Evolutionary conservation across 2,329 filamentous ascomycete species (phyloP), one percentile per base, ranked within the genome.

Genomic region (Calonectria multiphialidica): DNA sequence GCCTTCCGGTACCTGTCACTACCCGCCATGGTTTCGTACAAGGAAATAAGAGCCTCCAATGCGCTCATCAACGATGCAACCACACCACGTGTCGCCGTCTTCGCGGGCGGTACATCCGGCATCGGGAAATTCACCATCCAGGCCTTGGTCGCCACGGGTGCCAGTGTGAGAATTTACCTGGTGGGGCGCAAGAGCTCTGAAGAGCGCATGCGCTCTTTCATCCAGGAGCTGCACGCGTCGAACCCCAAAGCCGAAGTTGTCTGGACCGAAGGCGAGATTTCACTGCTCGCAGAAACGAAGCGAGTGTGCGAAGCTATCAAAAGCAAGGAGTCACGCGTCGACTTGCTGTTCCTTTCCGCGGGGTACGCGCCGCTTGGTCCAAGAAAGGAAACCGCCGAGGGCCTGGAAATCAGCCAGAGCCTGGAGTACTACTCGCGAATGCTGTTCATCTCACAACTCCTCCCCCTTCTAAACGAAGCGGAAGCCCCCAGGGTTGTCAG

Each of bases 81-180:
- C 1, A 75, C 78, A 16, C 84, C 84, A 7, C 82, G 76, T 13
- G 79, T 86, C 45, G 80, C 84, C 67, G 81, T 88, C 72, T 87
- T 88, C 72, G 83, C 84, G 5, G 86, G 86, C 40, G 87, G 83
- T 12, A 88, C 87, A 2, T 85, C 85, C 2, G 87, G 87, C 61
- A 85, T 88, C 68, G 87, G 87, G 7, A 82, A 84, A 57, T 53
- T 80, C 55, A 87, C 86, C 0, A 42, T 87, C 12, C 72, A 66
- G 37, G 84, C 82, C 18, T 71, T 88, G 1, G 82, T 84, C 64
- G 76, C 74, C 1, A 83, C 81, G 0, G 84, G 83, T 4, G 72
- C 79, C 0, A 81, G 78, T 70, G 37, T 82, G n/a, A 82, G 80
- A 66, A 82, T 84, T 72, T 88, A 88, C 73, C 62, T 88, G 0